Evolutionary conservation across 2,329 filamentous ascomycete genomes (phyloP), one percentile per base, ranked within the genome.

Genomic region (Thermochaetoides dissita): DNA sequence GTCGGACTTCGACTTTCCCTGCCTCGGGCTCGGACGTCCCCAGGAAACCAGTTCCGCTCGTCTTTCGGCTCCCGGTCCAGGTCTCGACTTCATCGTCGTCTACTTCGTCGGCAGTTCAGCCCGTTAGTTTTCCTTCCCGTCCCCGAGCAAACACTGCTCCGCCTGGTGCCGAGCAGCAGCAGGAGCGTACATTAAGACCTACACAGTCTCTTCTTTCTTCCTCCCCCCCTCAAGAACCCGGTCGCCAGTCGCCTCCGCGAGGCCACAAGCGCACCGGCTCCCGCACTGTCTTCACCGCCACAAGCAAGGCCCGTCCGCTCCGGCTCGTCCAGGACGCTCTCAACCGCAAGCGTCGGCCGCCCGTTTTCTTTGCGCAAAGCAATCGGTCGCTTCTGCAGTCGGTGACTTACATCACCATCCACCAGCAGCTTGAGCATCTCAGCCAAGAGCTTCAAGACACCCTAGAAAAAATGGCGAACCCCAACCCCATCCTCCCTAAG

Each of bases 401-500:
- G 24, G 29, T 50, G 10, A 49, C 46, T 17, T 49, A 42, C 40
- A 45, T 51, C 39, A 52, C 49, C 38, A 46, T 53, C 38, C 39
- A 45, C 38, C 46, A 47, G 28, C 32, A 49, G 30, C 12, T 17
- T 28, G 9, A 41, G 11, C 7, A 6, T 6, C 8, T 10, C 12
- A 11, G 40, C 11, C 35, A 39, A 32, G 17, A 39, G 31, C 17
- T 35, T 10, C 36, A 30, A n/a, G 32, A 30, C 28, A 33, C 34
- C 10, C 37, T 29, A 35, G 31, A 30, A 11, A 36, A 46, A 45
- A 51, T 42, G 12, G 49, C 49, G 41, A 42, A 48, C 30, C 40
- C 51, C 47, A 50, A 48, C 47, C 49, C 45, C 12, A 30, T 45
- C 49, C 49, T 53, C 49, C 46, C 51, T 42, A 52, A 53, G 49